phyloP scores from a whole-genome alignment of 192 early-diverging fungal species.

The Gamsiella multidivaricata region DNA sequence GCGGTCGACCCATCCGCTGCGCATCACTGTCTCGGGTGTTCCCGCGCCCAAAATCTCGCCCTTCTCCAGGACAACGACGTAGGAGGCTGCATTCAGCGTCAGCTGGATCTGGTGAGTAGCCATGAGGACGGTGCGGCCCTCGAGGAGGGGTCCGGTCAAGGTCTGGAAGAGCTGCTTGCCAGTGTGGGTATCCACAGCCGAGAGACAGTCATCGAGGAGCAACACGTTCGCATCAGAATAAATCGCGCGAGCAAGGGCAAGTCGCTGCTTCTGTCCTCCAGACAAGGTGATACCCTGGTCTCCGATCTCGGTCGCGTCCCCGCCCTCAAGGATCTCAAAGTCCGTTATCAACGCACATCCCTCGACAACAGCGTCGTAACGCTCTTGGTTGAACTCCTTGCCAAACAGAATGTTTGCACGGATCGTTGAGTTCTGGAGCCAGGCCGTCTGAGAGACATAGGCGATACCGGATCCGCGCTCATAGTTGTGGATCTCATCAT shows the following conservation, averaged over 20 bases:
- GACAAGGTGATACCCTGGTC: slow-evolving; percentile 88
- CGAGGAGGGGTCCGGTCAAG: slow-evolving; percentile 75
- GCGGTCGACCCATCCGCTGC: slow-evolving; percentile 57
- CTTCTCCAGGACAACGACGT: slow-evolving; percentile 67
- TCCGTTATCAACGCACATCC: slow-evolving; percentile 70
- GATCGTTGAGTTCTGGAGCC: slow-evolving; percentile 79
- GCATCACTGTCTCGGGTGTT: slow-evolving; percentile 41
- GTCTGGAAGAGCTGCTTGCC: slow-evolving; percentile 87
- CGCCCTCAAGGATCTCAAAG: slow-evolving; percentile 60
- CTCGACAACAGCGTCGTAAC: slow-evolving; percentile 64
- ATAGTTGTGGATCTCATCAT: slow-evolving; percentile 15
- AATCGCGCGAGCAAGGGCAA: slow-evolving; percentile 86
- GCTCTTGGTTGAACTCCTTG: slow-evolving; percentile 51
- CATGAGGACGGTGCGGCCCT: slow-evolving; percentile 81
- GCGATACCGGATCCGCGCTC: slow-evolving; percentile 71
- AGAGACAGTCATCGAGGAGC: slow-evolving; percentile 87
- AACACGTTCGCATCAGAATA: slow-evolving; percentile 74
- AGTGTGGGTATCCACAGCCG: slow-evolving; percentile 87
- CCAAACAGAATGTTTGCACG: slow-evolving; percentile 85
- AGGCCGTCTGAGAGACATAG: slow-evolving; percentile 79
- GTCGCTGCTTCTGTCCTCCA: slow-evolving; percentile 90
- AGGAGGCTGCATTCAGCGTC: slow-evolving; percentile 62
- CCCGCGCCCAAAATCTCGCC: slow-evolving; percentile 34
- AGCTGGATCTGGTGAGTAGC: slow-evolving; percentile 85
- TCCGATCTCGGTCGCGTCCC: slow-evolving; percentile 75